These are phyloP conservation scores for Arbutus unedo DNA, from an alignment of 148 eudicot species.

Conservation along the genomic window DNA sequence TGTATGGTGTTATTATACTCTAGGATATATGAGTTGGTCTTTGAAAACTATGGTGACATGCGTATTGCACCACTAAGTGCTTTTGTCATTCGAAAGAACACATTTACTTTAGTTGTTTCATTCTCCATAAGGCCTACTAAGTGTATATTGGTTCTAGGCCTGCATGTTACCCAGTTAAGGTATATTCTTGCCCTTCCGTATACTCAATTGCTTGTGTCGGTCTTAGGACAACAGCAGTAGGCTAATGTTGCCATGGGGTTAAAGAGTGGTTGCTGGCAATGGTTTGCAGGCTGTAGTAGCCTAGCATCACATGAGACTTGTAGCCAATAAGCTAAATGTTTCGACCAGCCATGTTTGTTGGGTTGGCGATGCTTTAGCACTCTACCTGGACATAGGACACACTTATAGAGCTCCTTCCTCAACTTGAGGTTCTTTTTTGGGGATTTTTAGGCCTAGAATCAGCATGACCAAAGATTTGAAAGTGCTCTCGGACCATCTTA, in stretches of 20 bases:
- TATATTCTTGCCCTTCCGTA: background rate
- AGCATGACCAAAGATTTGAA: slow-evolving; percentile 4
- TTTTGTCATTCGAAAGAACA: background rate
- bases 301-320: background rate
- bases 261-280: too few species aligned
- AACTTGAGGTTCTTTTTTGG: background rate
- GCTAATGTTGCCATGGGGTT: background rate
- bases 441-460: background rate
- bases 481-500: background rate
- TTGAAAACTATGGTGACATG: background rate
- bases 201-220: background rate
- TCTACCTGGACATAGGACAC: background rate
- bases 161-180: background rate
- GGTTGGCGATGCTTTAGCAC: background rate
- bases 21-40: background rate
- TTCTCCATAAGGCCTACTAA: background rate
- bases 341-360: background rate
- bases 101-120: background rate
- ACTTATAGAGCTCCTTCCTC: background rate
- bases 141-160: background rate
- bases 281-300: background rate
- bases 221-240: background rate
- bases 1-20: background rate
- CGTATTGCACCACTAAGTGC: background rate
- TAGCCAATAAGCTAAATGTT: background rate